Percentiles rank a stretch among this genome's conserved stretches.
Evolutionary conservation across 176 grass and related monocot genomes (phyloP).

Genomic region (Dactylis glomerata): DNA sequence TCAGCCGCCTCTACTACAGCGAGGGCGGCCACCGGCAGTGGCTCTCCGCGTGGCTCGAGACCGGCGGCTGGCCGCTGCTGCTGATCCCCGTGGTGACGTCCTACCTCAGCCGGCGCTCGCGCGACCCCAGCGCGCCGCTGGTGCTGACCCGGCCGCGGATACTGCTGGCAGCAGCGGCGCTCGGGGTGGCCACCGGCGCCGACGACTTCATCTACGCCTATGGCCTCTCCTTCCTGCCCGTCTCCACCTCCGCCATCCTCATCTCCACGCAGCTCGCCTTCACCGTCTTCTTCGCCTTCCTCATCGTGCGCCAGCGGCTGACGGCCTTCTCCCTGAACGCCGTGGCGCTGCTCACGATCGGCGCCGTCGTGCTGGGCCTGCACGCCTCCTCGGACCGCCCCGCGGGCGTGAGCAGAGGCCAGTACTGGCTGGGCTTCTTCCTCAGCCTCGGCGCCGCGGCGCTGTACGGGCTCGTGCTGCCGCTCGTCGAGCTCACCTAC

Average conservation of each 20-base stretch:
- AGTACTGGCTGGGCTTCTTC: conserved; percentile 62
- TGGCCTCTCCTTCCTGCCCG: conserved; percentile 59
- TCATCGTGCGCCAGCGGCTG: conserved; percentile 62
- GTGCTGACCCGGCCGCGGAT: conserved; percentile 39
- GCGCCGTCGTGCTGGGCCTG: conserved; percentile 54
- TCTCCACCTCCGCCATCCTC: conserved; percentile 69
- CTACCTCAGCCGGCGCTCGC: conserved; percentile 29
- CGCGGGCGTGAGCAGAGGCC: background rate
- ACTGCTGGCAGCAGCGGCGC: conserved; percentile 31
- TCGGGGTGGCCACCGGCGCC: conserved; percentile 51
- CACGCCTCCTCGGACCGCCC: conserved; percentile 35
- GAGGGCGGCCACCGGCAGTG: conserved; percentile 56
- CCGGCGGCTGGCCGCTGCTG: conserved; percentile 58
- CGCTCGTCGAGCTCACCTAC: conserved; percentile 56
- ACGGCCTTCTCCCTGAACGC: conserved; percentile 54
- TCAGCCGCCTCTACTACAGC: conserved; percentile 61
- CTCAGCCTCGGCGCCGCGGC: conserved; percentile 49
- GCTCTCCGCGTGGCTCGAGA: conserved; percentile 57
- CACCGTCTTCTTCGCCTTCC: conserved; percentile 68
- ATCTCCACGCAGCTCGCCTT: conserved; percentile 78
- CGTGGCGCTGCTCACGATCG: conserved; percentile 54
- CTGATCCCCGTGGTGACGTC: conserved; percentile 32
- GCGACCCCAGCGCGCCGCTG: background rate
- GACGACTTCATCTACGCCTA: conserved; percentile 71
- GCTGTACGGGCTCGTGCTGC: conserved; percentile 60